Evolutionary conservation across 164 flowering plant species (phyloP).

Genomic region (Amborella trichopoda): DNA sequence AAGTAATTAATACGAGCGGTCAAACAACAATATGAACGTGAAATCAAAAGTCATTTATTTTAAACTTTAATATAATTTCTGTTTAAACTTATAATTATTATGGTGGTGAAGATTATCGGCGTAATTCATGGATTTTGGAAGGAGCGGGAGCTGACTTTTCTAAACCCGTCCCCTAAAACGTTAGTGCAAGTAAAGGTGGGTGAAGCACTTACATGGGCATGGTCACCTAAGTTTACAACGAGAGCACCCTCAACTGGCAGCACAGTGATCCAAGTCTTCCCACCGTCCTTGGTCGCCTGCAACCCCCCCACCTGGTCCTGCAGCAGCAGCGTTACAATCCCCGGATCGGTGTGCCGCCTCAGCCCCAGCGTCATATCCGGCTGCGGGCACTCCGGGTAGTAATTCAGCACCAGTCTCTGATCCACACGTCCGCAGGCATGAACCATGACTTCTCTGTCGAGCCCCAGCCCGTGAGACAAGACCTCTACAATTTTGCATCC

Average conservation of each 20-base stretch:
- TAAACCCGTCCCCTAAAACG: too few relatives aligned
- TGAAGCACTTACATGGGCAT: conserved; percentile 41
- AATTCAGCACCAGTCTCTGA: conserved; percentile 34
- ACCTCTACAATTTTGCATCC: conserved; percentile 35
- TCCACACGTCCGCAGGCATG: conserved; percentile 27
- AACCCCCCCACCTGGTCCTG: conserved; percentile 50
- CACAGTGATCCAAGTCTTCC: conserved; percentile 46
- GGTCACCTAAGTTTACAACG: conserved; percentile 48
- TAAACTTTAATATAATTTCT: too few relatives aligned
- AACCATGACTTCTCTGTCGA: conserved; percentile 23
- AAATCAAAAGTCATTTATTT: too few relatives aligned
- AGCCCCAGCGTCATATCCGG: conserved; percentile 63
- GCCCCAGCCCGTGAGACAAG: conserved; percentile 50
- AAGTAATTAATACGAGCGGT: too few relatives aligned
- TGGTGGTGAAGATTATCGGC: too few relatives aligned
- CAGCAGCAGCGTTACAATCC: conserved; percentile 41
- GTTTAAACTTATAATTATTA: too few relatives aligned
- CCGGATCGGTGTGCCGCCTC: conserved; percentile 51
- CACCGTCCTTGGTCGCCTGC: conserved; percentile 41
- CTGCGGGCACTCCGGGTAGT: conserved; percentile 66
- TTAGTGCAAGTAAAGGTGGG: too few relatives aligned
- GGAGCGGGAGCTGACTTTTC: too few relatives aligned
- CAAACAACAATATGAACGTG: too few relatives aligned
- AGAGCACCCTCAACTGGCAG: conserved; percentile 48
- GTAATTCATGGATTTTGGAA: too few relatives aligned